Evolutionary conservation across 768 basidiomycete species (phyloP).

Genomic region (Pulveroboletus sp.): DNA sequence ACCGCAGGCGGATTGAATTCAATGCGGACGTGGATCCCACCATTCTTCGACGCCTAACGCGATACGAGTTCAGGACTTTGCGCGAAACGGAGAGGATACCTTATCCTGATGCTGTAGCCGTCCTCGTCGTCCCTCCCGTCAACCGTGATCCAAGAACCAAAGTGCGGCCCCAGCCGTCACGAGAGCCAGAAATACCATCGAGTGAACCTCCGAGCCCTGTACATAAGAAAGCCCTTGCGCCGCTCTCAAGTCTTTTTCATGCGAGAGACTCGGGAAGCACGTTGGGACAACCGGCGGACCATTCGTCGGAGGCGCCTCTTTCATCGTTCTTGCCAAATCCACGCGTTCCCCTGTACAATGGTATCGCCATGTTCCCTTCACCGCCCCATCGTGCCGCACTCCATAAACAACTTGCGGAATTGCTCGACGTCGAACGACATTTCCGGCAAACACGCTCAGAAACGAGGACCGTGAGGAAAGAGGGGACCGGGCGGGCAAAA

Average conservation of each 20-base stretch:
- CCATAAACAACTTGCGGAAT: slow-evolving; percentile 43
- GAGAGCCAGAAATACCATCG: slow-evolving; percentile 32
- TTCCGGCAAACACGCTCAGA: slow-evolving; percentile 11
- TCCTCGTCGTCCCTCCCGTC: slow-evolving; percentile 66
- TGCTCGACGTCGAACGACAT: slow-evolving; percentile 48
- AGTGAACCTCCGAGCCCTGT: slow-evolving; percentile 3
- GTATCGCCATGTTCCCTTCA: slow-evolving; percentile 60
- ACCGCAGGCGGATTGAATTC: not conserved
- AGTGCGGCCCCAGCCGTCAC: slow-evolving; percentile 40
- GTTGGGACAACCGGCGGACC: not conserved
- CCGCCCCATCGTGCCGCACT: slow-evolving; percentile 59
- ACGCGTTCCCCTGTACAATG: slow-evolving; percentile 67
- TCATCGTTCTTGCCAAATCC: slow-evolving; percentile 30
- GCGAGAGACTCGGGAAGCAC: not conserved
- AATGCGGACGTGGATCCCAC: slow-evolving; percentile 27
- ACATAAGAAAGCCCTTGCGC: slow-evolving; percentile 22
- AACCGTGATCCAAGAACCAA: slow-evolving; percentile 52
- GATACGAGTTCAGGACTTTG: slow-evolving; percentile 53
- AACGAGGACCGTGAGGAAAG: not conserved
- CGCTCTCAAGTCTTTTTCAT: slow-evolving; percentile 24
- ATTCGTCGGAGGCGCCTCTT: slow-evolving; percentile 6
- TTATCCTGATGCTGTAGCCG: slow-evolving; percentile 55
- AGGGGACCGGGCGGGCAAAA: not conserved
- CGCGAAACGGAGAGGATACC: slow-evolving; percentile 47
- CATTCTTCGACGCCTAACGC: slow-evolving; percentile 62